These are phyloP conservation scores for Myrica gale DNA, from an alignment of 306 rosid species.

Conservation along the genomic window DNA sequence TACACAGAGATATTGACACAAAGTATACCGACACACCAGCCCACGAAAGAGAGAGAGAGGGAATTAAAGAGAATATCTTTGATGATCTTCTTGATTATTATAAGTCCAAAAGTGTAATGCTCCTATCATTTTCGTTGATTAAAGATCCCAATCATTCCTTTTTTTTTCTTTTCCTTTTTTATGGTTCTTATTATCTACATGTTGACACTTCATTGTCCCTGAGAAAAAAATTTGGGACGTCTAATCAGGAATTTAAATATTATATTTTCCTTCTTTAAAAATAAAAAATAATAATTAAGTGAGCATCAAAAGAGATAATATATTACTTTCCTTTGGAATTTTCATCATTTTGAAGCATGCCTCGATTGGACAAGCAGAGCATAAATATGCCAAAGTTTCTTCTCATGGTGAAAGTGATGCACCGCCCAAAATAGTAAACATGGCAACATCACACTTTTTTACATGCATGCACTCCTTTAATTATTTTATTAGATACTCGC, in stretches of 20 bases:
- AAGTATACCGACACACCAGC: neutral
- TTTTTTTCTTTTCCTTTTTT: neutral
- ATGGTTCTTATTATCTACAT: conserved; percentile 31
- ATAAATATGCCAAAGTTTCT: conserved; percentile 35
- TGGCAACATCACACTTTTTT: conserved; percentile 57
- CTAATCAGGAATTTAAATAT: conserved; percentile 21
- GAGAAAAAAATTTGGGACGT: neutral
- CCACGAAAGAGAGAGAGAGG: too few relatives aligned
- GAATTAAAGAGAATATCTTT: neutral
- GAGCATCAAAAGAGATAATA: neutral
- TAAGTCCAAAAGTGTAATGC: conserved; percentile 11
- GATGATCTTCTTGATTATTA: neutral
- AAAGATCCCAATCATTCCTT: conserved; percentile 22
- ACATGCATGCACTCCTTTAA: conserved; percentile 14
- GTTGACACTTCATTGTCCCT: neutral
- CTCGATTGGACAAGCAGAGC: conserved; percentile 56
- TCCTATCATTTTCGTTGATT: conserved; percentile 23
- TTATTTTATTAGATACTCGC: conserved; percentile 33
- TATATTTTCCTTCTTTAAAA: conserved; percentile 14
- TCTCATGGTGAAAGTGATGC: conserved; percentile 57
- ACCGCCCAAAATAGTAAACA: conserved; percentile 59
- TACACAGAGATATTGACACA: neutral
- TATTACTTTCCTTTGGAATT: conserved; percentile 28
- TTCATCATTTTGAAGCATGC: conserved; percentile 50
- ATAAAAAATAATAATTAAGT: neutral